Base-by-base conservation (phyloP, 306 rosid species). In the Quercus glauca region DNA sequence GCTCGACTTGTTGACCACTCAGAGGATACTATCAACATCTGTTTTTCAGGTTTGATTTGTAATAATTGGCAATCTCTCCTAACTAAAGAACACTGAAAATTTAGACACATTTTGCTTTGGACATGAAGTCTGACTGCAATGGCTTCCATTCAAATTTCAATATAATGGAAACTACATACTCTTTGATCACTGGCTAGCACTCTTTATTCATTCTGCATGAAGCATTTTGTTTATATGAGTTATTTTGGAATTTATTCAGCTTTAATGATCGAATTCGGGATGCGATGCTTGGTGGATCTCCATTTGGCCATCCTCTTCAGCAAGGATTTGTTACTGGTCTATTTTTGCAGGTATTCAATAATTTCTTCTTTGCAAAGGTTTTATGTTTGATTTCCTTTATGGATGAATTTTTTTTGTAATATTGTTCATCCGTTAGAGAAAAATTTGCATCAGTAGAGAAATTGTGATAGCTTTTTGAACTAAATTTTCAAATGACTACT, bases 251-350 rank as follows among this genome's bases (percentile, higher is more conserved):
- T 79, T 60, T 51, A 75, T 74, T 73, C 85, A 95, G 99, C 85
- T 95, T 95, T 71, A 95, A 92, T 57, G 99, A 95, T 82, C 99
- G 99, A 70, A 91, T 95, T 77, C 97, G 97, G 41, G 98, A 95
- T 84, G 97, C 98, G 21, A 55, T 89, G 64, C 93, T 92, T 76
- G 99, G 99, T 86, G 98, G 99, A 75, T 92, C 97, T 88, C 99
- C 98, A 53, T 95, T 95, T 90, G 98, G 98, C 69, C 81, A 89
- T 88, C 94, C 97, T 85, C 98, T 92, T 80, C 97, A 92, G 84
- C 99, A 95, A 87, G 99, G 99, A 84, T 95, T 95, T 86, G 91
- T 83, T 33, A 95, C 97, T 61, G 99, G 99, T 73, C 87, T 95
- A 21, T 75, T 87, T 43, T 82, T 92, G 83, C 92, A 90, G 98